phyloP scores from a whole-genome alignment of 2,329 filamentous ascomycete genomes.

The Fusarium bactridioides region DNA sequence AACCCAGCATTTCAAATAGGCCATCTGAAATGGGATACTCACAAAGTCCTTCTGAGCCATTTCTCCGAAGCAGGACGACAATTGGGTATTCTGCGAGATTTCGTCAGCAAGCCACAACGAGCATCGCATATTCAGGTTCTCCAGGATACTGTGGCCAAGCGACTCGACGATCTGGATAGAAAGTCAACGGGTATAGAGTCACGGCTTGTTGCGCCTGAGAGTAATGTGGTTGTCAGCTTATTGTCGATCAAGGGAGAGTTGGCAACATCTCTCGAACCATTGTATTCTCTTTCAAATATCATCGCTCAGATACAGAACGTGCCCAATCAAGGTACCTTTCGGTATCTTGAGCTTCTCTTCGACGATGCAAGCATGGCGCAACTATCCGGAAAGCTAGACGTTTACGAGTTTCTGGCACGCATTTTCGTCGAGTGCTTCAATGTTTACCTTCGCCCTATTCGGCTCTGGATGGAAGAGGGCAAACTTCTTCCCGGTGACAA shows the following conservation, averaged over 20 bases:
- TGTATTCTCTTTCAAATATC: slow-evolving; percentile 68
- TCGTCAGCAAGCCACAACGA: slow-evolving; percentile 53
- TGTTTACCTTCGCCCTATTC: slow-evolving; percentile 81
- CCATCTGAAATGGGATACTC: slow-evolving; percentile 59
- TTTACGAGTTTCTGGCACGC: slow-evolving; percentile 69
- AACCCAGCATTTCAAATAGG: slow-evolving; percentile 55
- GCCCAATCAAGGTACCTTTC: slow-evolving; percentile 65
- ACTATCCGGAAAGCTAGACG: slow-evolving; percentile 67
- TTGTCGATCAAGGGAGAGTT: slow-evolving; percentile 68
- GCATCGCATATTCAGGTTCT: slow-evolving; percentile 75
- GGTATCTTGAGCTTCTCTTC: slow-evolving; percentile 81
- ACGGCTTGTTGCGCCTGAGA: slow-evolving; percentile 61
- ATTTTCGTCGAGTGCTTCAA: slow-evolving; percentile 85
- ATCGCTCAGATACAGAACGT: slow-evolving; percentile 64
- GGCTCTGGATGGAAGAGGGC: slow-evolving; percentile 85
- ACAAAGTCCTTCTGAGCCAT: slow-evolving; percentile 56
- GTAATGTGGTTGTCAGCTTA: slow-evolving; percentile 71
- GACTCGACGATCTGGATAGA: slow-evolving; percentile 66
- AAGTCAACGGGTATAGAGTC: slow-evolving; percentile 67
- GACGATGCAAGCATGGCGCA: slow-evolving; percentile 75
- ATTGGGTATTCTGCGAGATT: slow-evolving; percentile 56
- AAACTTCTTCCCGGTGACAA: slow-evolving; percentile 70
- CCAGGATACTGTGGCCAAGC: slow-evolving; percentile 66
- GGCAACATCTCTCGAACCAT: slow-evolving; percentile 58
- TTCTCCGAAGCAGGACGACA: slow-evolving; percentile 58